Base-by-base conservation (phyloP, 495 filamentous ascomycete species). In the Aspergillus haitiensis region DNA sequence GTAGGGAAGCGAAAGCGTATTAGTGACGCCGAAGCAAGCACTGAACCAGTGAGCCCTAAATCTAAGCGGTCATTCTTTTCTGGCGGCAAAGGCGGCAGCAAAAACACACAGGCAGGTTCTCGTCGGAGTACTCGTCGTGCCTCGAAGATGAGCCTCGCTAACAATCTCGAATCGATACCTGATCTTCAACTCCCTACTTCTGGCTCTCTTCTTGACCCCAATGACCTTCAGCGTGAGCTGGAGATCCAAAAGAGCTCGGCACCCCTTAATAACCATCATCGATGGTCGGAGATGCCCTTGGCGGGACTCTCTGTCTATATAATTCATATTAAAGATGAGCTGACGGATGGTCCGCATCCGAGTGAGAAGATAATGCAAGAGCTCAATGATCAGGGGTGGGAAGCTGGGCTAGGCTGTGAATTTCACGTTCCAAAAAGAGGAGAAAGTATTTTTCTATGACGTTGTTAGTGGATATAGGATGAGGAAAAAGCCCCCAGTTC, bases 251-350 rank as follows among this genome's bases (percentile, higher is more conserved):
- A 67, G 31, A 60, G 60, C 10, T 18, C 59, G 10, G 59, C 67
- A 1, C 39, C 18, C 27, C 63, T 27, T 27, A 27, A 18, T 6
- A 49, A 21, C 10, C 51, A 34, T 39, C 13, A 54, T 50, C 39
- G 34, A 11, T 51, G 27, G 51, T 36, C 47, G 1, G 54, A 56
- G 13, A 65, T 64, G 37, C 84, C 84, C 13, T 62, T 88, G 56
- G 63, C 68, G 18, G 84, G 82, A 0, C 56, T 89, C 16, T 77
- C 75, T 52, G 76, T 96, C 11, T 88, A 92, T 44, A 82, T 94
- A 40, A 95, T 93, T 33, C 91, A 96, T 65, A 81, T 93, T 60
- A 95, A 96, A 68, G 91, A 94, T 27, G 83, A 77, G 18, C 70
- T 93, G 51, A 72, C 70, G 13, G 88, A 91, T 67, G 89, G 84